Evolutionary conservation across 2,329 filamentous ascomycete genomes (phyloP), one percentile per base, ranked within the genome.

Genomic region (Malbranchea zuffiana): DNA sequence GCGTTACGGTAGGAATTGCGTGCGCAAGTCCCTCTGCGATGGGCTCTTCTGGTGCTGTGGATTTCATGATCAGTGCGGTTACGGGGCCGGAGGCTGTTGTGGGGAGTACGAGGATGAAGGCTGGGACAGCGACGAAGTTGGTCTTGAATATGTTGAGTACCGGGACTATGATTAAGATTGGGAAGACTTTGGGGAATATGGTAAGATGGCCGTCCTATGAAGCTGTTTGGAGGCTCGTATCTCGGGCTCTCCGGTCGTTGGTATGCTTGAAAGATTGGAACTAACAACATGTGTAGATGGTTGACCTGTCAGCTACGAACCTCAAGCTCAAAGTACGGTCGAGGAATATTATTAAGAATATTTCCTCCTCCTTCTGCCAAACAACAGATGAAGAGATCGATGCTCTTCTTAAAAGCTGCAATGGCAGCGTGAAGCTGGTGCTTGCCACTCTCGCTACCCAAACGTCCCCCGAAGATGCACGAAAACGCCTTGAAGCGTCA

Each of bases 31-130:
- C 56, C 1, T 62, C 60, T 4, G 51, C 49, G 0, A 55, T 59
- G 42, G 44, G 44, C 15, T 32, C 32, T 2, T 48, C 50, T 2
- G 53, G 50, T 0, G 43, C 46, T 25, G 50, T 54, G 2, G 51
- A 59, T 18, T 48, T 47, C 24, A 45, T 63, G 35, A 62, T 66
- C 33, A 50, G 49, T 12, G 50, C 56, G n/a, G 48, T 66, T 2
- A 60, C 61, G 1, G 63, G 63, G 0, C 55, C 63, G 1, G 63
- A 66, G 45, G 57, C 63, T 3, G 53, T 66, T 3, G 63, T 62
- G n/a, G 63, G 63, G 2, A 67, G 63, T 43, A 67, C 64, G 1
- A 50, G 64, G 19, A 51, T 67, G 40, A 67, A 67, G 44, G 62
- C 63, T 1, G 64, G 64, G 11, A 67, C 60, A 0, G 62, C 59